These are phyloP conservation scores for Phytophthora hybrid DNA, from an alignment of 352 stramenopile genomes.

Conservation along the genomic window DNA sequence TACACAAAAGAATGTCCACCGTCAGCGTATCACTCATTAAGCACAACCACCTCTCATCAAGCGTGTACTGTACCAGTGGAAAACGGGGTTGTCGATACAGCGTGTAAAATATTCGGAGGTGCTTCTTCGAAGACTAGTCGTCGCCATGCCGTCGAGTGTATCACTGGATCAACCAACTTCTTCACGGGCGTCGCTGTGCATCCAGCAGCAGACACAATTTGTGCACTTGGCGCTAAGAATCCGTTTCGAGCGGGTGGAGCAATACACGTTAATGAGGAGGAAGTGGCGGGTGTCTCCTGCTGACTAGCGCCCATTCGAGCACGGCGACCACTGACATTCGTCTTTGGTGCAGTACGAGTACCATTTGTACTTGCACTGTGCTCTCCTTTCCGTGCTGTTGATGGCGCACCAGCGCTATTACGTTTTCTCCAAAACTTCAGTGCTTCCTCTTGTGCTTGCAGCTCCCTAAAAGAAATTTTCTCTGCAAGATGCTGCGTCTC, in stretches of 20 bases:
- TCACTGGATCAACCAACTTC: constrained; percentile 26
- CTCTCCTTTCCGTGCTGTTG: constrained; percentile 20
- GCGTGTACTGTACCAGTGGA: constrained; percentile 29
- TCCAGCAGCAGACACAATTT: constrained; percentile 14
- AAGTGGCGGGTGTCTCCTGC: constrained; percentile 1
- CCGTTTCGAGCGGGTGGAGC: constrained; percentile 34
- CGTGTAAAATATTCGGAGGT: constrained; percentile 42
- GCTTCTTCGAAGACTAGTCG: constrained; percentile 44
- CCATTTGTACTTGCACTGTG: constrained; percentile 7
- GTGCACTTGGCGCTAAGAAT: constrained; percentile 21
- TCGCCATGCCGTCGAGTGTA: constrained; percentile 53
- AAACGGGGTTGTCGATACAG: constrained; percentile 36
- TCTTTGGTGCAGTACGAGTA: constrained; percentile 4
- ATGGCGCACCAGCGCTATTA: constrained; percentile 1
- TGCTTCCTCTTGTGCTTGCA: constrained; percentile 63
- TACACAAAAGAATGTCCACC: constrained; percentile 15
- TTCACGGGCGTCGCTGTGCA: constrained; percentile 10
- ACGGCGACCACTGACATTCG: constrained; percentile 22
- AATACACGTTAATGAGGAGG: constrained; percentile 25
- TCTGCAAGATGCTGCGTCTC: constrained; percentile 42
- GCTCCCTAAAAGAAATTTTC: constrained; percentile 51
- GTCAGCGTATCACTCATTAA: neutral
- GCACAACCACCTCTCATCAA: neutral
- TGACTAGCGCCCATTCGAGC: constrained; percentile 35
- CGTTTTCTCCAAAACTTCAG: constrained; percentile 51